Evolutionary conservation across 352 stramenopile species (phyloP).

Genomic region (Pelagophyceae sp.): DNA sequence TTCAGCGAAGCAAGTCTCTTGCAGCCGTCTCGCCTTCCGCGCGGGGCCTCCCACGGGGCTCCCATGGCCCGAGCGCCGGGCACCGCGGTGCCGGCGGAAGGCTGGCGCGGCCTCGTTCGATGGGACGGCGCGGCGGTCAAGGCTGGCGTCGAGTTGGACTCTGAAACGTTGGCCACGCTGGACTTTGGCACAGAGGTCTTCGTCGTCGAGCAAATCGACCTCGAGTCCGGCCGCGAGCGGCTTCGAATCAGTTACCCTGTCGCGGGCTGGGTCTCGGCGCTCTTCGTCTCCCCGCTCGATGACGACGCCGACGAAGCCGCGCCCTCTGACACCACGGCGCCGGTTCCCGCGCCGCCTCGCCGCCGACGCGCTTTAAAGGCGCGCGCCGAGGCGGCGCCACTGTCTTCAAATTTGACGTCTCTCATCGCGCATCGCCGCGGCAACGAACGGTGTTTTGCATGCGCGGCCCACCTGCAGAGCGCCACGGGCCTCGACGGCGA

Average conservation of each 20-base stretch:
- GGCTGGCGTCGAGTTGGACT: neutral
- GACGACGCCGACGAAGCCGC: neutral
- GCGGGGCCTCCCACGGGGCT: no score
- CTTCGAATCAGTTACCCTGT: neutral
- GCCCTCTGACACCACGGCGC: neutral
- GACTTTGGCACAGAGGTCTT: neutral
- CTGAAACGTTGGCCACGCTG: neutral
- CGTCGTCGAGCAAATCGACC: neutral
- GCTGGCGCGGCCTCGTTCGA: neutral
- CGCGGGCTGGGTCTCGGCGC: neutral
- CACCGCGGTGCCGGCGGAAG: no score
- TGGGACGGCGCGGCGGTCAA: neutral
- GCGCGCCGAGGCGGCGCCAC: neutral
- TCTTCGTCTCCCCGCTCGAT: neutral
- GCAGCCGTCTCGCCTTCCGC: no score
- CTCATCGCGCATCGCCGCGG: neutral
- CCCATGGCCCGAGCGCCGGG: no score
- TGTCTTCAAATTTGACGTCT: neutral
- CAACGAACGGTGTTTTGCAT: conserved; percentile 9
- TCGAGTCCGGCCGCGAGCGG: conserved; percentile 11
- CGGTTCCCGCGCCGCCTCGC: no score
- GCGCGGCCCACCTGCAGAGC: neutral
- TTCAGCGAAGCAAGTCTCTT: no score
- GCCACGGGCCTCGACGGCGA: neutral
- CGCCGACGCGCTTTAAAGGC: no score